Conservation (phyloP, 2,329 filamentous ascomycete species). For the Alternaria conjuncta region DNA sequence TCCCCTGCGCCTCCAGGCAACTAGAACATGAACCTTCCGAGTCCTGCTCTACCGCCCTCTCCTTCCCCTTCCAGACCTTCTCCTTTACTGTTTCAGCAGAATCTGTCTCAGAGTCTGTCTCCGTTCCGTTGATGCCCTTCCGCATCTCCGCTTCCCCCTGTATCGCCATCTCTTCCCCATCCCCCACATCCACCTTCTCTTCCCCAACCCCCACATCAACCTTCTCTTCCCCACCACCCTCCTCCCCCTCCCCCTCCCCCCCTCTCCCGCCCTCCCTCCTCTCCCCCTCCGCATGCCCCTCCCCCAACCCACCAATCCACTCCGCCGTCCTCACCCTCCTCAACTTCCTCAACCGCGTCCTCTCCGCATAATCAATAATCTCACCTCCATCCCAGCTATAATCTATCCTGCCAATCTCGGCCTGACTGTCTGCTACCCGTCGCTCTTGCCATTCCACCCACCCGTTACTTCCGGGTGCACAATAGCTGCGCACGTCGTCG, state of each 20-base stretch:
- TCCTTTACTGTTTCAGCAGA: not conserved
- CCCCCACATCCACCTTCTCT: not conserved
- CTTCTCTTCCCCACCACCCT: not conserved
- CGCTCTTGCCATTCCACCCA: not conserved
- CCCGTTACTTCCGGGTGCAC: not conserved
- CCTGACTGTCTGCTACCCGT: not conserved
- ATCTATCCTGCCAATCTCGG: conserved; percentile 1
- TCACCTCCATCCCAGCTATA: not conserved
- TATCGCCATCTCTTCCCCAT: not conserved
- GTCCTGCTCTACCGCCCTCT: not conserved
- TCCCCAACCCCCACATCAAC: not conserved
- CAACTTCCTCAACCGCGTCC: not conserved
- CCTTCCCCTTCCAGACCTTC: not conserved
- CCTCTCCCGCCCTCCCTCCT: not conserved
- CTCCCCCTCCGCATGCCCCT: not conserved
- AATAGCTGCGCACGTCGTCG: not conserved
- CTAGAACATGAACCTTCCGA: not conserved
- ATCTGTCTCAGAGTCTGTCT: not conserved
- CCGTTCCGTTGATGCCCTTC: not conserved
- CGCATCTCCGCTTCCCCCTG: not conserved
- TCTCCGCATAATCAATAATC: not conserved
- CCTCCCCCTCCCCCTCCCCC: not conserved
- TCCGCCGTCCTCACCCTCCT: not conserved
- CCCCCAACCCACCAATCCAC: not conserved
- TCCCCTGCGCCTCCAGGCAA: not conserved